phyloP scores from a whole-genome alignment of 2,329 filamentous ascomycete species.

The Cladophialophora carrionii region DNA sequence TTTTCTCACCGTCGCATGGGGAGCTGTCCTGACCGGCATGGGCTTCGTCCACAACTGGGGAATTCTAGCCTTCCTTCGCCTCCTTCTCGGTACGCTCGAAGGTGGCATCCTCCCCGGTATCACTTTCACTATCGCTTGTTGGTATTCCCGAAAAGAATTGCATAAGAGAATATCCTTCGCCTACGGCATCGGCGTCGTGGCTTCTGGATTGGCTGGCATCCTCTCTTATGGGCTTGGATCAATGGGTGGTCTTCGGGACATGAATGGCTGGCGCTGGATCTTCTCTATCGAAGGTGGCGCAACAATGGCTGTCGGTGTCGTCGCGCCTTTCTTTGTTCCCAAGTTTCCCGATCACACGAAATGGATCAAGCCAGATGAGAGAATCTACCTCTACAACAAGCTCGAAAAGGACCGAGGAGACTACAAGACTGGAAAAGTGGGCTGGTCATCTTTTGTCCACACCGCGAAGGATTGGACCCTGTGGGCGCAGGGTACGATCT shows the following conservation, averaged over 20 bases:
- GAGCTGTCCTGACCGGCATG: slow-evolving; percentile 20
- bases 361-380: slow-evolving; percentile 22
- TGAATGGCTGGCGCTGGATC: slow-evolving; percentile 26
- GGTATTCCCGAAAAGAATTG: slow-evolving; percentile 45
- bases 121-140: slow-evolving; percentile 31
- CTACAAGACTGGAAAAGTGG: slow-evolving; percentile 16
- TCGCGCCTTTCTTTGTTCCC: slow-evolving; percentile 17
- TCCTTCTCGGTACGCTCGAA: slow-evolving; percentile 24
- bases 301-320: slow-evolving; percentile 14
- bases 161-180: slow-evolving; percentile 43
- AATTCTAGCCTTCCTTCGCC: slow-evolving; percentile 14
- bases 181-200: slow-evolving; percentile 42
- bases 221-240: slow-evolving; percentile 62
- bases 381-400: slow-evolving; percentile 18
- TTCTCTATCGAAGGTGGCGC: slow-evolving; percentile 25
- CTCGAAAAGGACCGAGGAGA: slow-evolving; percentile 21
- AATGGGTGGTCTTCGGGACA: slow-evolving; percentile 37
- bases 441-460: slow-evolving; percentile 8
- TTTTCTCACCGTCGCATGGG: slow-evolving; percentile 18
- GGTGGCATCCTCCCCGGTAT: slow-evolving; percentile 24
- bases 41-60: slow-evolving; percentile 24
- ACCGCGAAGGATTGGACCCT: slow-evolving; percentile 19
- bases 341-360: slow-evolving; percentile 25
- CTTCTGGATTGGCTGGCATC: slow-evolving; percentile 59
- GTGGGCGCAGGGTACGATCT: slow-evolving; percentile 19